Evolutionary conservation across 2,329 filamentous ascomycete species (phyloP), one percentile per base, ranked within the genome.

Genomic region (Xylariaceae sp.): DNA sequence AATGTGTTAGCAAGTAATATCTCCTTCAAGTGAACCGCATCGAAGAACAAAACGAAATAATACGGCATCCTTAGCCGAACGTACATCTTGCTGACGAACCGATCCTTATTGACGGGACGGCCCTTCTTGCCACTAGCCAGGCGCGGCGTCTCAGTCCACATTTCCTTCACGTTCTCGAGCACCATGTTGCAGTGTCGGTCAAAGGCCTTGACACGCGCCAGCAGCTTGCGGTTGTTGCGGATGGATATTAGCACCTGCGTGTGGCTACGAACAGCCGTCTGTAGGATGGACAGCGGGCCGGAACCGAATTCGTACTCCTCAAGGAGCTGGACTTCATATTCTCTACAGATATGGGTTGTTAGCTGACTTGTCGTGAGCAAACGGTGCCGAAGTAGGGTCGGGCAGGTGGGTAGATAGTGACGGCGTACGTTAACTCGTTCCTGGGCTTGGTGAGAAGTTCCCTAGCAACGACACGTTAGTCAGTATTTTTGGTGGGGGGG

Each of bases 171-270:
- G 65, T 96, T 96, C 80, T 96, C 92, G 41, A 97, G 80, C 3
- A 96, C 90, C 94, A 99, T 97, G 78, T 99, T 99, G 84, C 92
- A 97, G 77, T 99, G 94, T 57, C 94, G 84, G 76, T 99, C 94
- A 73, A 99, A 99, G 6, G 94, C 94, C 81, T 99, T 99, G 70
- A 99, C 93, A 61, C 94, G 89, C 45, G 93, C 94, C 50, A 99
- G 87, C 41, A 99, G 83, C 81, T 99, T 99, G 76, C 93, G 89
- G 81, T 97, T 97, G 84, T 96, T 97, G 63, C 94, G 92, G 77
- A 93, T 93, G 49, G 91, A 96, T 71, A 99, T 97, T 62, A 99
- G 85, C 59, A 99, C 93, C 77, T 97, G 94, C 36, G 89, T 90
- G 79, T 97, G 93, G 62, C 89, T 90, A 72, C 92, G 90, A 53